Evolutionary conservation across 2,329 filamentous ascomycete genomes (phyloP).

Genomic region (Talaromyces amestolkiae): DNA sequence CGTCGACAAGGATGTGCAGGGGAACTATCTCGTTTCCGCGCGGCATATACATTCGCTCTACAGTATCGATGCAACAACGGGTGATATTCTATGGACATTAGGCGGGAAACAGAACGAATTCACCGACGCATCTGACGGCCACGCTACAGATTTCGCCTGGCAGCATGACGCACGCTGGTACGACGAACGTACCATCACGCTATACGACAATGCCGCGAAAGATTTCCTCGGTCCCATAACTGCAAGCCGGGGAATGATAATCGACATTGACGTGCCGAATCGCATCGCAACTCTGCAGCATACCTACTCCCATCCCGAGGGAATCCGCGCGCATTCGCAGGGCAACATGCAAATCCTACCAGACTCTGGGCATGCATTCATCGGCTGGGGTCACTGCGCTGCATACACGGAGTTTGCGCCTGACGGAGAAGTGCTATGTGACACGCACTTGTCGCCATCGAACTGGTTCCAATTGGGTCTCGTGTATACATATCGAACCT

Average conservation of each 20-base stretch:
- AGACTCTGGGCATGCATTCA: neutral
- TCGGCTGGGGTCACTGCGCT: neutral
- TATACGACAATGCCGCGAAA: neutral
- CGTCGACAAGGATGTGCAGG: neutral
- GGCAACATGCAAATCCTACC: neutral
- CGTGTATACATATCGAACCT: conserved; percentile 26
- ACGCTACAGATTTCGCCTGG: neutral
- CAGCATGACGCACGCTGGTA: neutral
- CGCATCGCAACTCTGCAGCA: neutral
- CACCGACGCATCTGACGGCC: neutral
- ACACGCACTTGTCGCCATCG: conserved; percentile 48
- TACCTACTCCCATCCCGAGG: neutral
- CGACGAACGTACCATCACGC: neutral
- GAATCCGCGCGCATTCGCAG: neutral
- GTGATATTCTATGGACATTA: neutral
- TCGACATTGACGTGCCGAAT: neutral
- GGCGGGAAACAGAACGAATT: neutral
- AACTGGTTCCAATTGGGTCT: conserved; percentile 32
- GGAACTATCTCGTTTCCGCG: neutral
- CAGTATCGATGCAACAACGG: neutral
- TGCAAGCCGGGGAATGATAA: neutral
- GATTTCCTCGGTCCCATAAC: neutral
- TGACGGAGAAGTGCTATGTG: conserved; percentile 53
- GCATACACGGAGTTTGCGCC: conserved; percentile 49
- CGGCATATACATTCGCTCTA: neutral